Base-by-base conservation (phyloP, 208 protist species). In the Leishmania major region DNA sequence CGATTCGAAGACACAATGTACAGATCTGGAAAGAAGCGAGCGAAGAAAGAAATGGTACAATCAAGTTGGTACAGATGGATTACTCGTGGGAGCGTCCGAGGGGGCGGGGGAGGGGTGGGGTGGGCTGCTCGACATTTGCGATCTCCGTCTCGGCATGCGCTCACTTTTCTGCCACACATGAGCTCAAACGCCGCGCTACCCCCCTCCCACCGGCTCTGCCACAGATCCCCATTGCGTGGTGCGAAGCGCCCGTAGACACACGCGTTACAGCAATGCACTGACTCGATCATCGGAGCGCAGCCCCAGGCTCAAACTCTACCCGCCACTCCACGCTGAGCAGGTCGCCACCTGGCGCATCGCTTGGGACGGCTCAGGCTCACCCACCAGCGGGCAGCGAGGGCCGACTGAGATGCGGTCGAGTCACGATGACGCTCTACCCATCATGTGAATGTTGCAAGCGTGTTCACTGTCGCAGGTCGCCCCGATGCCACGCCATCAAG, bases 11-110 rank as follows among this genome's bases (percentile, higher is more conserved):
- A 75, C 31, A 83, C 77, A 78, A 59, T 43, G 75, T 19, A 82
- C 47, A 69, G 75, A 28, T 64, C 59, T 31, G 28, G 8, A 28
- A 69, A 25, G 5, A 40, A 69, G 31, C 19, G 31, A 69, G 31
- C 17, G 62, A 59, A 55, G 40, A 75, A 17, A 79, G 31, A 82
- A 83, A 87, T 59, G 37, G 77, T 69, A 80, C 55, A 79, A 49
- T 74, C 31, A 17, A 69, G 4, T 7, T 37, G 62, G 13, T 22
- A 31, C 31, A 35, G 31, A 40, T 31, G 15, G 5, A 7, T 40
- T 13, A 40, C 31, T 69, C 31, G 62, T 69, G 31, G 31, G 31
- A 11, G 62, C 3, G 15, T 37, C 31, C 5, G 62, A 17, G 31
- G 62, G 62, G 62, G n/a, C 1, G n/a, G 11, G 60, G 11, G 31